phyloP scores from a whole-genome alignment of 768 basidiomycete genomes.

The Suillus discolor region DNA sequence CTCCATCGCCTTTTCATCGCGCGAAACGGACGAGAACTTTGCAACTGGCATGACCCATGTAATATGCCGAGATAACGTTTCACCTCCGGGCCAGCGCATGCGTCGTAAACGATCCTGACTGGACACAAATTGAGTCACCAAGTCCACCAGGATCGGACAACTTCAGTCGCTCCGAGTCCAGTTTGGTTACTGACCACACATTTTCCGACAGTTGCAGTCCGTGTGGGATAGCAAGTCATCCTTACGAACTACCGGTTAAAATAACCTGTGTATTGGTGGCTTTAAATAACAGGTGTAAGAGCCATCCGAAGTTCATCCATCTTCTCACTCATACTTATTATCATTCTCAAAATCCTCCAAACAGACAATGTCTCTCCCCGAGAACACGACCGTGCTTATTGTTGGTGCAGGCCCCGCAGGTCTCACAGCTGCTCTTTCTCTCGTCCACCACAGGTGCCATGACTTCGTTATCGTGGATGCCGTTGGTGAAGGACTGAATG shows the following conservation, averaged over 20 bases:
- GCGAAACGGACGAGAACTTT: not conserved
- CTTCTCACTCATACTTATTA: no score
- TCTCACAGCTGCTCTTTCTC: slow-evolving; percentile 49
- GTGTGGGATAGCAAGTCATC: not conserved
- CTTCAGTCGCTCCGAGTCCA: not conserved
- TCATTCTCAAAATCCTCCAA: no score
- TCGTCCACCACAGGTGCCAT: slow-evolving; percentile 34
- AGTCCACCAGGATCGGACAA: not conserved
- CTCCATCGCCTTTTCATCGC: not conserved
- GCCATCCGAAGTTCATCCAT: no score
- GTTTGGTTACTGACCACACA: not conserved
- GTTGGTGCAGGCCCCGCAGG: slow-evolving; percentile 33
- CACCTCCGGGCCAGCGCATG: not conserved
- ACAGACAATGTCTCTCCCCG: not conserved
- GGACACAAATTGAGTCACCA: not conserved
- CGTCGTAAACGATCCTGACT: not conserved
- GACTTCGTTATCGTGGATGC: slow-evolving; percentile 42
- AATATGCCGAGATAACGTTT: no score
- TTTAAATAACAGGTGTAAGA: no score
- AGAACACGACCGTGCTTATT: slow-evolving; percentile 42
- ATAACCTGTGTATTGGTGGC: no score
- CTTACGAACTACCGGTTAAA: no score
- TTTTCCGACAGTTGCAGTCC: not conserved
- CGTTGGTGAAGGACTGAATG: slow-evolving; percentile 25
- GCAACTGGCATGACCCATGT: not conserved